A percentile compares a stretch with the other conserved stretches of the same genome.
phyloP scores from a whole-genome alignment of 2,329 filamentous ascomycete species.

The Diaporthe sp. region DNA sequence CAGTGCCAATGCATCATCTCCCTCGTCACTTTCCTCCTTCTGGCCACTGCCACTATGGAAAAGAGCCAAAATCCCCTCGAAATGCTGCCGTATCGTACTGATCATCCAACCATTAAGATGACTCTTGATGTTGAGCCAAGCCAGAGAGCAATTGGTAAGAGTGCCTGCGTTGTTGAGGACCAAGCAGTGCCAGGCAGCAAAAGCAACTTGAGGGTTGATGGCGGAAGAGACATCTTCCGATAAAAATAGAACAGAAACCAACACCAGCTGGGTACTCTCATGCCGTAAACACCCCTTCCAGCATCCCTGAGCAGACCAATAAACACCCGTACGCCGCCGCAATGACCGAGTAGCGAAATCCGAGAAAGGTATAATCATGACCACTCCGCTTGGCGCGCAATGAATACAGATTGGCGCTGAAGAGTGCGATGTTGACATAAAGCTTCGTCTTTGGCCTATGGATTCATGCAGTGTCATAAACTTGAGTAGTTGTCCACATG shows the following conservation, averaged over 20 bases:
- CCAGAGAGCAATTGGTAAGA: slow-evolving; percentile 37
- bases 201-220: slow-evolving; percentile 36
- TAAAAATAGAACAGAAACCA: slow-evolving; percentile 34
- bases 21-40: slow-evolving; percentile 24
- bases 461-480: slow-evolving; percentile 40
- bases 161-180: slow-evolving; percentile 29
- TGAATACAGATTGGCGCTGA: slow-evolving; percentile 37
- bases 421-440: slow-evolving; percentile 38
- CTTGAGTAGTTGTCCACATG: slow-evolving; percentile 34
- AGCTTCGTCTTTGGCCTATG: slow-evolving; percentile 39
- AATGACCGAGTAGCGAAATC: slow-evolving; percentile 42
- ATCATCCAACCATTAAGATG: slow-evolving; percentile 40
- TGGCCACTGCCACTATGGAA: slow-evolving; percentile 36
- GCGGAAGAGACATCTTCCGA: slow-evolving; percentile 21
- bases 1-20: slow-evolving; percentile 40
- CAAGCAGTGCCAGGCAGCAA: slow-evolving; percentile 33
- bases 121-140: slow-evolving; percentile 33
- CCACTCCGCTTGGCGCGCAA: slow-evolving; percentile 31
- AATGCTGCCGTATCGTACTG: slow-evolving; percentile 39
- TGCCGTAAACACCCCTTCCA: slow-evolving; percentile 37
- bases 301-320: slow-evolving; percentile 33
- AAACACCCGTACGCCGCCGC: slow-evolving; percentile 43
- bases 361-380: slow-evolving; percentile 37
- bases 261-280: slow-evolving; percentile 24
- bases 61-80: slow-evolving; percentile 35